Base-by-base conservation (phyloP, 2,329 filamentous ascomycete genomes). In the Colletotrichum tropicicola region DNA sequence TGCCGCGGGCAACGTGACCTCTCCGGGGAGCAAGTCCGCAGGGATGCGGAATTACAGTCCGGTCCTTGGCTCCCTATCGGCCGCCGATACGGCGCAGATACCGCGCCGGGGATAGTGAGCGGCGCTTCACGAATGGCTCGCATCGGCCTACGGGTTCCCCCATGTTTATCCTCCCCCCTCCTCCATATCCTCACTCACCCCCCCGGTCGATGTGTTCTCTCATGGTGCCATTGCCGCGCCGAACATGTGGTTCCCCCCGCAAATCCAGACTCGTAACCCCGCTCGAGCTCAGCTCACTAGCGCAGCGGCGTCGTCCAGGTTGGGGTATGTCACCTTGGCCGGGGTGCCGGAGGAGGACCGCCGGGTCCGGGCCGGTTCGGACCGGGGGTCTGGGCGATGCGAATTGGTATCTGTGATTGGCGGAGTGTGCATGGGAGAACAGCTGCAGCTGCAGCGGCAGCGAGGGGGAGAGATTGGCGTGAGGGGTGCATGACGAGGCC, bases 321-420 rank as follows among this genome's bases (percentile, higher is more conserved):
- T 55, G 56, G 60, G 60, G 56, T 65, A 61, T 61, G 61, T 61
- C 28, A 61, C 48, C 48, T 41, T 30, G 35, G 49, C 61, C 56
- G 49, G 56, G 32, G 41, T 30, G 12, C 39, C 61, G 61, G 61
- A 27, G 27, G 6, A 23, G 48, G 35, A 55, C 43, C 43, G 55
- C 61, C 61, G 61, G 56, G 15, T 35, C 61, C 49, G 61, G 61
- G 10, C 56, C 56, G 57, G 57, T 43, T 55, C 56, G 56, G 55
- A 35, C 60, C 55, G 60, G 60, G 19, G 54, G 25, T 2, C 19
- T 13, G 32, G 23, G 5, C 15, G 21, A 41, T 23, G 13, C 10
- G 10, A 35, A 60, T 25, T 54, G 35, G 27, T 30, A 35, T 37
- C 21, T 43, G 27, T 65, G 56, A 65, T 65, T 60, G 57, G 61